These are phyloP conservation scores for Cubamyces lactineus DNA, from an alignment of 768 basidiomycete species.

Conservation along the genomic window DNA sequence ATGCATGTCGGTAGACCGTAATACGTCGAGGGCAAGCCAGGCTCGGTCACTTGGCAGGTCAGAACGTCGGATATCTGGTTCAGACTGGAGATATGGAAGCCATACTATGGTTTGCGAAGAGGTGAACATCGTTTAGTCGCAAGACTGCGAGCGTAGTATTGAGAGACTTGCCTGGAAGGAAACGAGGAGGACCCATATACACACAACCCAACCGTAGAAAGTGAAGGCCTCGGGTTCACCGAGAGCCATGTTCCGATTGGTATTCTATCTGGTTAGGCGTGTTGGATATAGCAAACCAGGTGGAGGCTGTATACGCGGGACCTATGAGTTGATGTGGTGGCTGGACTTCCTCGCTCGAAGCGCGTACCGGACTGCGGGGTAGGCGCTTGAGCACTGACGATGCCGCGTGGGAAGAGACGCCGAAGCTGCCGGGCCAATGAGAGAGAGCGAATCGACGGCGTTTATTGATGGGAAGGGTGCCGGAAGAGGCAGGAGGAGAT, in stretches of 20 bases:
- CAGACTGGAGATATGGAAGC: slow-evolving; percentile 90
- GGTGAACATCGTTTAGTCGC: background rate
- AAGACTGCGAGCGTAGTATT: background rate
- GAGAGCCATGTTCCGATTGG: slow-evolving; percentile 5
- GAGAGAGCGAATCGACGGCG: background rate
- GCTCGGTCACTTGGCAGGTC: slow-evolving; percentile 55
- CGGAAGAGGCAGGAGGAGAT: background rate
- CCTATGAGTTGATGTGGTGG: too few species aligned
- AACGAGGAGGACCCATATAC: slow-evolving; percentile 66
- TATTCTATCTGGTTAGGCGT: background rate
- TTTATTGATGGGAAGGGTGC: slow-evolving; percentile 1
- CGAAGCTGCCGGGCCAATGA: background rate
- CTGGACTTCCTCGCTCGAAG: too few species aligned
- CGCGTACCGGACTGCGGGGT: too few species aligned
- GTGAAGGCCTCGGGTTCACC: slow-evolving; percentile 48
- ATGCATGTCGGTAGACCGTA: slow-evolving; percentile 72
- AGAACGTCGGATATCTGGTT: slow-evolving; percentile 64
- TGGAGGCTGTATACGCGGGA: too few species aligned
- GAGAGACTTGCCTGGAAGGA: slow-evolving; percentile 53
- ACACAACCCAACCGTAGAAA: slow-evolving; percentile 63
- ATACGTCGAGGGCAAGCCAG: slow-evolving; percentile 25
- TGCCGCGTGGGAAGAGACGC: too few species aligned
- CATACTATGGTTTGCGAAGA: slow-evolving; percentile 53
- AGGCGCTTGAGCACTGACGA: too few species aligned
- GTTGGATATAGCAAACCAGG: background rate